A percentile compares a stretch with the other conserved stretches of the same genome.
phyloP scores from a whole-genome alignment of 345 rosid genomes.

The Rhizophora apiculata region DNA sequence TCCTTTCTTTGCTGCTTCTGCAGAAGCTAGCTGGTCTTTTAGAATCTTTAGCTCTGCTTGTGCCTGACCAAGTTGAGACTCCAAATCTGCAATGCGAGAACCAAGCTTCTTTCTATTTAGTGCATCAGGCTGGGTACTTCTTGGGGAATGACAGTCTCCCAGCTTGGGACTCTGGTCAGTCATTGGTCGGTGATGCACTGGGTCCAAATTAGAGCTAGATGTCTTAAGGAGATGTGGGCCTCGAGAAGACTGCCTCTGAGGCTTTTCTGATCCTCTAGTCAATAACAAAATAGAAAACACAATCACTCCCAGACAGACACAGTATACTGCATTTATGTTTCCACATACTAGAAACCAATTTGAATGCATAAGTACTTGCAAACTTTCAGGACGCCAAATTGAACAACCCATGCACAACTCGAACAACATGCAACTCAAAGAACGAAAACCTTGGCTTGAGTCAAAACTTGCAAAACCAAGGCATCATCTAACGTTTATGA shows the following conservation, averaged over 20 bases:
- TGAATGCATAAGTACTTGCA: background rate
- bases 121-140: conserved; percentile 61
- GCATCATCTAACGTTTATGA: too few species aligned
- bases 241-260: conserved; percentile 74
- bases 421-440: too few species aligned
- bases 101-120: conserved; percentile 75
- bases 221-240: conserved; percentile 51
- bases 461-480: too few species aligned
- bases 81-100: conserved; percentile 74
- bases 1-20: conserved; percentile 83
- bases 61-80: conserved; percentile 93
- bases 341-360: background rate
- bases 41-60: conserved; percentile 75
- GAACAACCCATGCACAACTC: too few species aligned
- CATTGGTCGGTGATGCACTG: conserved; percentile 44
- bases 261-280: conserved; percentile 58
- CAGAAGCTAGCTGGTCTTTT: conserved; percentile 66
- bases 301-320: background rate
- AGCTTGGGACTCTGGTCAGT: conserved; percentile 65
- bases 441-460: too few species aligned
- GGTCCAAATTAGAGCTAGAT: conserved; percentile 53
- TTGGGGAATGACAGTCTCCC: conserved; percentile 77
- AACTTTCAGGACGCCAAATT: background rate
- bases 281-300: conserved; percentile 6
- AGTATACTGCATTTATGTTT: too few species aligned